Percentiles rank a stretch among this genome's conserved stretches.
Evolutionary conservation across 2,329 filamentous ascomycete genomes (phyloP).

Genomic region (Colletotrichum salicis): DNA sequence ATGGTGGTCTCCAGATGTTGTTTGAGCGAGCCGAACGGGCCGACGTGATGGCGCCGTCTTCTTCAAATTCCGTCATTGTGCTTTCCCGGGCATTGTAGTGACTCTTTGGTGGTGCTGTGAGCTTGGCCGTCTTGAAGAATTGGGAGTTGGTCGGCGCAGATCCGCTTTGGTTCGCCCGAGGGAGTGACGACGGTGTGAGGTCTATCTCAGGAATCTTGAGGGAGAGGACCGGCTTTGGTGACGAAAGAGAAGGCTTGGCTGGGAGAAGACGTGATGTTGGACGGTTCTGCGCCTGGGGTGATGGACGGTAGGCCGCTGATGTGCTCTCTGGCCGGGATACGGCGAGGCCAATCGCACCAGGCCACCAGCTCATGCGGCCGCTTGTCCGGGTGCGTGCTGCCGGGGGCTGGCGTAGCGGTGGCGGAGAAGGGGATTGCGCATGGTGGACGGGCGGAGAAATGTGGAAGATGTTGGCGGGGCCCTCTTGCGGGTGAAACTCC

Average conservation of each 20-base stretch:
- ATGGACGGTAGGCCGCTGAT: constrained; percentile 19
- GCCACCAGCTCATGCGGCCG: constrained; percentile 44
- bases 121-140: constrained; percentile 29
- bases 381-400: constrained; percentile 25
- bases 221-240: constrained; percentile 55
- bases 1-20: constrained; percentile 63
- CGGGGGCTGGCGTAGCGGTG: constrained; percentile 17
- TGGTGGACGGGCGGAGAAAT: constrained; percentile 54
- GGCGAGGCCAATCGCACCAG: constrained; percentile 56
- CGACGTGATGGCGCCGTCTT: constrained; percentile 54
- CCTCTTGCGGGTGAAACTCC: constrained; percentile 38
- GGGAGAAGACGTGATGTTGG: constrained; percentile 56
- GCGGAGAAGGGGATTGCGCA: constrained; percentile 40
- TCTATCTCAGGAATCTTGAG: constrained; percentile 47
- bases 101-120: constrained; percentile 33
- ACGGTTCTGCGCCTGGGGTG: constrained; percentile 42
- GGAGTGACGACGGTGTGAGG: constrained; percentile 17
- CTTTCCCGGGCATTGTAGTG: constrained; percentile 49
- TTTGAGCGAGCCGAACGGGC: constrained; percentile 44
- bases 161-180: constrained; percentile 10
- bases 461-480: constrained; percentile 45
- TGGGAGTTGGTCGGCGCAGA: constrained; percentile 35
- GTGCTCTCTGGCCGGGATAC: constrained; percentile 49
- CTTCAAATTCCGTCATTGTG: constrained; percentile 63
- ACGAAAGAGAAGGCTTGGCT: constrained; percentile 43